Base-by-base conservation (phyloP, 169 alveolate species). In the Plasmodium yoelii region DNA sequence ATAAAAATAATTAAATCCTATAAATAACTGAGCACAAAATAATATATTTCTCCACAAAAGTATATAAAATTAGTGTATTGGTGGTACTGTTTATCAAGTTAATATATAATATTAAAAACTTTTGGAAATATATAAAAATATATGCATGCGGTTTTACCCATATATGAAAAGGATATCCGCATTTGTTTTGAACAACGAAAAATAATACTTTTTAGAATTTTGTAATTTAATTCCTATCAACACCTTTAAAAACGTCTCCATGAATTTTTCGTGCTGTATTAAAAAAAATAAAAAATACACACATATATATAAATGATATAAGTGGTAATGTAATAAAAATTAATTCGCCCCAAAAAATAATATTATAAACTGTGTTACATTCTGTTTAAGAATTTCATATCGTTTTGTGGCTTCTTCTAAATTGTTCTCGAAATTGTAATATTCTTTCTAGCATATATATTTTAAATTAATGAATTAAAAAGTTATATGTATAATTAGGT, bases 181-280 rank as follows among this genome's bases (percentile, higher is more conserved):
- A 60, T 82, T 68, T 49, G 63, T 57, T 82, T 82, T 82, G 42
- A 82, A 55, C 13, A 82, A 82, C 19, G 90, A 63, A 55, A 73
- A 39, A 60, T 82, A 82, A n/a, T 55, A 34, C 63, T 82, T 82
- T 68, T 82, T 82, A 24, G 90, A 82, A 56, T 82, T 49, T 57
- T 82, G 90, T 26, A 82, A 34, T 39, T 82, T 82, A 26, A 44
- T 55, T 46, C 90, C 90, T 12, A 72, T 55, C 26, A 82, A 53
- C 1, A 82, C 90, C 55, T 82, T 82, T 44, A 82, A 64, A 69
- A 82, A 82, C 19, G 90, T 82, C 60, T 82, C 90, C 5, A 82
- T 56, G 47, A 82, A 82, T 34, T 82, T 82, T 57, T 82, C 84
- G 18, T 82, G 90, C 90, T 82, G n/a, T 57, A 44, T 28, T 19